These are phyloP conservation scores for Chamaecyparis obtusa DNA, from an alignment of 75 land plant species.

Conservation along the genomic window DNA sequence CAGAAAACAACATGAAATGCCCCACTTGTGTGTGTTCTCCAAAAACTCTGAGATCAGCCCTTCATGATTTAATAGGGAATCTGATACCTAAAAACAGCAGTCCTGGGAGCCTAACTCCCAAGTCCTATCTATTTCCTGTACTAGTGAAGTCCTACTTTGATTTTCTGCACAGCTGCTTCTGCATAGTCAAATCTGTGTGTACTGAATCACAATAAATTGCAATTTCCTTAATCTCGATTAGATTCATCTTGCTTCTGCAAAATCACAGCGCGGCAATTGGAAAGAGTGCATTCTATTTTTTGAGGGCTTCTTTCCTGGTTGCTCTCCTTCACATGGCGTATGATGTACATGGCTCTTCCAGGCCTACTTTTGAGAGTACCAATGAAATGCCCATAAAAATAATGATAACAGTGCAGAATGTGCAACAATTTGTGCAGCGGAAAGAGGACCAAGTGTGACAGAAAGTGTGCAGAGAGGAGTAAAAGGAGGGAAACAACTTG, in stretches of 20 bases:
- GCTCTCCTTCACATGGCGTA: neutral
- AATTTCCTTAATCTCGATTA: neutral
- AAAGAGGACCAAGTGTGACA: neutral
- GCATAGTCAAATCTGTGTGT: neutral
- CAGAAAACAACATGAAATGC: neutral
- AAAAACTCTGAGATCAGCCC: neutral
- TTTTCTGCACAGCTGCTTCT: neutral
- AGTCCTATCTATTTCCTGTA: neutral
- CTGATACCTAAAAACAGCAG: neutral
- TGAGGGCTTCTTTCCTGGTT: neutral
- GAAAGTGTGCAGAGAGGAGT: neutral
- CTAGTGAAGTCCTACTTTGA: neutral
- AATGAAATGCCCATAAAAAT: neutral
- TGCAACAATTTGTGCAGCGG: neutral
- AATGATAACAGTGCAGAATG: neutral
- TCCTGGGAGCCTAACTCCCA: neutral
- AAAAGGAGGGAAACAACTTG: neutral
- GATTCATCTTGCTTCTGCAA: neutral
- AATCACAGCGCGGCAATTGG: neutral
- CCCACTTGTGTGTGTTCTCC: neutral
- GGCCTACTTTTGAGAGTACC: neutral
- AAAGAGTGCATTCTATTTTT: neutral
- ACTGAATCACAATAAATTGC: neutral
- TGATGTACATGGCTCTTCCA: neutral
- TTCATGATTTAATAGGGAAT: neutral